Percentiles rank a stretch among this genome's conserved stretches.
These are phyloP conservation scores for Candida xyloterini DNA, from an alignment of 805 yeast species.

Conservation along the genomic window DNA sequence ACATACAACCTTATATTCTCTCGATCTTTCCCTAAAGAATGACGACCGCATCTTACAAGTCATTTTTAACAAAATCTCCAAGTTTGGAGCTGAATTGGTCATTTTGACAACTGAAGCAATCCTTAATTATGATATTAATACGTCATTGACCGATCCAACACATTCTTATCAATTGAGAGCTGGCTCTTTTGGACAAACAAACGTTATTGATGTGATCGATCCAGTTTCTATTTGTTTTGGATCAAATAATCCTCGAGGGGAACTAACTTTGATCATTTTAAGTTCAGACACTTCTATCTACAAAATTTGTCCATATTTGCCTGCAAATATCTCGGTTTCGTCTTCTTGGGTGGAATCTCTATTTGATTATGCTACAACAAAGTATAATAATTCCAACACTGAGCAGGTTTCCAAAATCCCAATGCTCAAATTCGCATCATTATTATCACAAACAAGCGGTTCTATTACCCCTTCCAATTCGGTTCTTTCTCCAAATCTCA, in stretches of 20 bases:
- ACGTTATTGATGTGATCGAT: conserved; percentile 22
- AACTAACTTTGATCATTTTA: conserved; percentile 51
- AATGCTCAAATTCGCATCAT: conserved; percentile 26
- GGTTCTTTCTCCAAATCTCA: conserved; percentile 18
- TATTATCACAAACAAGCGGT: conserved; percentile 16
- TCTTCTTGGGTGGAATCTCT: conserved; percentile 28
- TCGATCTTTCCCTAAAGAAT: conserved; percentile 11
- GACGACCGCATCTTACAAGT: conserved; percentile 35
- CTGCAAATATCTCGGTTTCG: conserved; percentile 41
- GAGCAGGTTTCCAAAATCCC: conserved; percentile 13
- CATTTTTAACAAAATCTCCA: conserved; percentile 44
- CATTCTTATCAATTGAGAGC: conserved; percentile 22
- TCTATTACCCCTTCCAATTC: conserved; percentile 5
- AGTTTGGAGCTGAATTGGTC: conserved; percentile 42
- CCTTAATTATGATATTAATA: conserved; percentile 36
- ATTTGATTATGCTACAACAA: conserved; percentile 25
- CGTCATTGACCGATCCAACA: conserved; percentile 20
- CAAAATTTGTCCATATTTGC: conserved; percentile 62
- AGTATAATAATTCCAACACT: conserved; percentile 23
- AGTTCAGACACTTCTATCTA: conserved; percentile 58
- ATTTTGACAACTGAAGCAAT: conserved; percentile 38
- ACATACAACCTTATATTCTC: conserved; percentile 8
- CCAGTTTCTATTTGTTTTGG: conserved; percentile 48
- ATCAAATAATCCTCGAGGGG: conserved; percentile 38
- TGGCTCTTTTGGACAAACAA: conserved; percentile 16